These are phyloP conservation scores for Silene coronaria DNA, from an alignment of 179 eudicot species.

Conservation along the genomic window DNA sequence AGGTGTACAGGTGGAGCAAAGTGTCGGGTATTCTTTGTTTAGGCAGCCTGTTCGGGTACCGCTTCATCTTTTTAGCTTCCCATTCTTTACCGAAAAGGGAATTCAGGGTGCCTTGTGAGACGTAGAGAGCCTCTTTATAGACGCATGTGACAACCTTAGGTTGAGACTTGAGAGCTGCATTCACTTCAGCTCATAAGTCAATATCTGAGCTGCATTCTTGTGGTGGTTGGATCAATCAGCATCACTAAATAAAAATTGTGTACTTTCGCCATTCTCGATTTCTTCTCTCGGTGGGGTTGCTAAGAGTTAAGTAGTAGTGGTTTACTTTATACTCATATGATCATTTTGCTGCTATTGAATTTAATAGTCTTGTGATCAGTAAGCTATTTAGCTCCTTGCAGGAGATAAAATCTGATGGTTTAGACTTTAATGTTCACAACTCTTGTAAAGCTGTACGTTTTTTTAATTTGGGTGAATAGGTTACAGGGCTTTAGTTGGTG, in stretches of 20 bases:
- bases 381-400: too few species aligned
- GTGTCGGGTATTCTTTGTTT: conserved; percentile 76
- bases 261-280: not conserved
- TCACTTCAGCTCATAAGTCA: conserved; percentile 32
- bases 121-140: conserved; percentile 74
- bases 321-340: not conserved
- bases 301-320: not conserved
- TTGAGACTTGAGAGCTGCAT: conserved; percentile 74
- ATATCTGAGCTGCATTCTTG: conserved; percentile 25
- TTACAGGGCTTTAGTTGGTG: too few species aligned
- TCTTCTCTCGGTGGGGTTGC: not conserved
- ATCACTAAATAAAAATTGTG: not conserved
- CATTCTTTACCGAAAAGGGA: conserved; percentile 64
- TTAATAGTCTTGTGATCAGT: too few species aligned
- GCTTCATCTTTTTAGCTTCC: conserved; percentile 60
- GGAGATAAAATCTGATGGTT: too few species aligned
- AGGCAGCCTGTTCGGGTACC: conserved; percentile 77
- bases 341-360: too few species aligned
- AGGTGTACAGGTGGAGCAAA: conserved; percentile 46
- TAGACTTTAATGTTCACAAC: too few species aligned
- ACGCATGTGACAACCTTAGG: conserved; percentile 69
- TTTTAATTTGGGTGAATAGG: too few species aligned
- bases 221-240: conserved; percentile 1
- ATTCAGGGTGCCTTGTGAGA: conserved; percentile 87
- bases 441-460: too few species aligned